Evolutionary conservation across 129 eudicot genomes (phyloP), one percentile per base, ranked within the genome.

Genomic region (Gnaphalium uliginosum): DNA sequence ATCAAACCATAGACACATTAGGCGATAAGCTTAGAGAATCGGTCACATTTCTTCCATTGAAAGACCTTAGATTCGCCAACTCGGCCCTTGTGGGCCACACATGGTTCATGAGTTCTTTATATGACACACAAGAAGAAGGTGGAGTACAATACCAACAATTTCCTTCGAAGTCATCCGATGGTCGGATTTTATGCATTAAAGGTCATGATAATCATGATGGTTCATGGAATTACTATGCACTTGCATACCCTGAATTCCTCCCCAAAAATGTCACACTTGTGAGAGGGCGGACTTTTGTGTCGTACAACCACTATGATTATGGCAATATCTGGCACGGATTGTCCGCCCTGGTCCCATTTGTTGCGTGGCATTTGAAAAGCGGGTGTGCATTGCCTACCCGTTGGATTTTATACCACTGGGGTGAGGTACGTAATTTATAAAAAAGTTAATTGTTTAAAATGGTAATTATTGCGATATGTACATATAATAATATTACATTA

Each of bases 21-120:
- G 61, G 61, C 63, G 78, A 83, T 0, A 88, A 77, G 74, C 93
- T 93, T 46, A 87, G 82, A 0, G 76, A 85, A 10, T 66, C 93
- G 2, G 94, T 94, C 76, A 89, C 96, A 0, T 94, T 91, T 56
- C 97, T 94, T 57, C 97, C 99, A 4, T 64, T 94, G 0, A 94
- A 91, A 76, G 99, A 94, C 82, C 79, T 91, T 46, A 85, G 97
- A 19, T 94, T 76, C 78, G 48, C 99, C 0, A 68, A 68, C n/a
- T 59, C 81, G 0, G 91, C 99, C 56, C 89, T 77, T 14, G 75
- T 79, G 57, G 99, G 99, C 8, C 97, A 94, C 88, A 94, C 99
- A 32, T 94, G 99, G 99, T 94, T 94, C 97, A 94, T 94, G 96
- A 94, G 99, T 85, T 87, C 99, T 9, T 43, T 87, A 66, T 84